Evolutionary conservation across 192 early-diverging fungal species (phyloP).

Genomic region (Gaertneriomyces semiglobifer): DNA sequence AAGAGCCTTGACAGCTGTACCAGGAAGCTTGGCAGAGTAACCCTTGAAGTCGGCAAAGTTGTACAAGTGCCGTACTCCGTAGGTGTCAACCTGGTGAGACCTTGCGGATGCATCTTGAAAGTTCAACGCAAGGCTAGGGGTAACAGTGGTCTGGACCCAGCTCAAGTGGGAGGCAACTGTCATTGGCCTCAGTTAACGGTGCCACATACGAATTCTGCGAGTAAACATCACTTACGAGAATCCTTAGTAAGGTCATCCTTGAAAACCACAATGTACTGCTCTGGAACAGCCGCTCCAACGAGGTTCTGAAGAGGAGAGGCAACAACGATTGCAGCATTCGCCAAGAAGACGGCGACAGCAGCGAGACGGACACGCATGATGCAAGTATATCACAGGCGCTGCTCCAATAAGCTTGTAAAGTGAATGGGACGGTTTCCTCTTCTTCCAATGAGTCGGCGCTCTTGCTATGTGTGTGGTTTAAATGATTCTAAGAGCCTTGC

Average conservation of each 20-base stretch:
- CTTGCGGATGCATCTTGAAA: not conserved
- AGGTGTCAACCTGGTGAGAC: slow-evolving; percentile 1
- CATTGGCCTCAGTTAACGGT: not conserved
- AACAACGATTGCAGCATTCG: slow-evolving; percentile 5
- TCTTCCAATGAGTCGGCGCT: too few species aligned
- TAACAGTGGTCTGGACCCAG: not conserved
- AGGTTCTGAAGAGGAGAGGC: slow-evolving; percentile 16
- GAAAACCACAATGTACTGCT: slow-evolving; percentile 23
- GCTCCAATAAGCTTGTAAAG: too few species aligned
- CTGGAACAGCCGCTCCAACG: slow-evolving; percentile 10
- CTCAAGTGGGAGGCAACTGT: slow-evolving; percentile 1
- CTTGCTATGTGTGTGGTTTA: too few species aligned
- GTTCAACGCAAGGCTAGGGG: not conserved
- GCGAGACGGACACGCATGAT: slow-evolving; percentile 11
- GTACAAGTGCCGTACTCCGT: slow-evolving; percentile 25
- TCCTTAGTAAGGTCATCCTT: slow-evolving; percentile 15
- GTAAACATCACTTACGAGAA: slow-evolving; percentile 3
- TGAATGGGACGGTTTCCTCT: too few species aligned
- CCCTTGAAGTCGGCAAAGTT: slow-evolving; percentile 16
- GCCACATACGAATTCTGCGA: not conserved
- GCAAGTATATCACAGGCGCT: too few species aligned
- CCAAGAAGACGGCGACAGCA: slow-evolving; percentile 1
- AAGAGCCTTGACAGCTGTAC: slow-evolving; percentile 2
- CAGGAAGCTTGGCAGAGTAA: slow-evolving; percentile 18
- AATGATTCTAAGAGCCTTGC: too few species aligned